Conservation (phyloP, 306 rosid species). For the Quercus parvula region DNA sequence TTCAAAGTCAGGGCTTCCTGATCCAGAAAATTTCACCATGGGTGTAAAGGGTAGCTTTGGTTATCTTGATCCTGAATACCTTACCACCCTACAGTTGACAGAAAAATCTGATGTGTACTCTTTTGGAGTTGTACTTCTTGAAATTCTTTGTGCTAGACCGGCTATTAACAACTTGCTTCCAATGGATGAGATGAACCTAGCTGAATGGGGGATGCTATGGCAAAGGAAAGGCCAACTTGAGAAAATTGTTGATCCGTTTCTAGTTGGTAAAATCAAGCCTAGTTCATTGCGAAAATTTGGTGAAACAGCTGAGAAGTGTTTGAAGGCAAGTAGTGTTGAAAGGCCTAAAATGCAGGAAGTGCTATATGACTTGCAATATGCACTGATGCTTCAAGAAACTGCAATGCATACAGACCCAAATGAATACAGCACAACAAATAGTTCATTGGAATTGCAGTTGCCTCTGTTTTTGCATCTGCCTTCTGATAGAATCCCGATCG, state of each 20-base stretch:
- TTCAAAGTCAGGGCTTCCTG: conserved; percentile 45
- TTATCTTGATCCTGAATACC: conserved; percentile 57
- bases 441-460: neutral
- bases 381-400: neutral
- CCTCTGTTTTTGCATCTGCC: conserved; percentile 16
- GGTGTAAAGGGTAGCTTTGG: conserved; percentile 52
- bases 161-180: conserved; percentile 28
- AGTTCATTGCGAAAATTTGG: conserved; percentile 42
- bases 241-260: conserved; percentile 36
- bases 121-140: conserved; percentile 56
- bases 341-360: conserved; percentile 56
- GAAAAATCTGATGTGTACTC: conserved; percentile 62
- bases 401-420: neutral
- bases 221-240: conserved; percentile 31
- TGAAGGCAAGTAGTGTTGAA: conserved; percentile 33
- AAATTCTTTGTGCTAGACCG: conserved; percentile 52
- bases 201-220: conserved; percentile 48
- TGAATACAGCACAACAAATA: neutral
- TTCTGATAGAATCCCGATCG: conserved; percentile 12
- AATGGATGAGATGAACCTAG: conserved; percentile 37
- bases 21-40: conserved; percentile 34
- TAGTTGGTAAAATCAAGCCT: conserved; percentile 29
- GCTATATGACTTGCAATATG: conserved; percentile 52
- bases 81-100: conserved; percentile 35
- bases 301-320: conserved; percentile 37